Evolutionary conservation across 495 filamentous ascomycete species (phyloP), one percentile per base, ranked within the genome.

Genomic region (Tetracladium setigerum): DNA sequence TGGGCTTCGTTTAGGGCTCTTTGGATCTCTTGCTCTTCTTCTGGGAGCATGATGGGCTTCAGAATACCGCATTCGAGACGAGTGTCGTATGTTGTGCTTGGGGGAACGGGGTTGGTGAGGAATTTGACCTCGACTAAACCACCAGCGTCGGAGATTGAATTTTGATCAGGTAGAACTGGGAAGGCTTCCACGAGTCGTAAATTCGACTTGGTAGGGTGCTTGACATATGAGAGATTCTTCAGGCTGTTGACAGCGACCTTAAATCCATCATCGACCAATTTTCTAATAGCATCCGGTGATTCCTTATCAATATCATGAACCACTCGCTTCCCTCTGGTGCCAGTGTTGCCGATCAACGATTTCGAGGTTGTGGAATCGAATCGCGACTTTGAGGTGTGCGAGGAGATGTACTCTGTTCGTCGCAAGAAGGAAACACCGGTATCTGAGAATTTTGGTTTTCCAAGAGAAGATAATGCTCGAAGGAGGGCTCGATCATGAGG

Each of bases 351-450:
- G 16, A 56, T 52, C 14, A 59, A 41, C 2, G 49, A 49, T 43
- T 44, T 50, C 19, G 56, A 51, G 16, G 53, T 59, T 18, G 50
- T 52, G 15, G 57, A 54, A 14, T 61, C 58, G 38, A 56, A 58
- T 30, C 55, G 54, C 17, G 49, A 47, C 46, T 57, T 60, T 9
- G 53, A 51, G 18, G 38, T 59, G 31, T 56, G 54, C 33, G 57
- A 67, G 44, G 91, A 89, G 48, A 94, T 95, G 62, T 97, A 96
- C 61, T 98, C 94, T 12, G 94, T 96, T 38, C 91, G 83, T 31
- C 92, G 86, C 44, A 98, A 78, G 78, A 98, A 97, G 53, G 89
- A 95, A 41, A 95, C 85, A 40, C 76, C 76, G 2, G 84, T 75
- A 13, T 82, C 81, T 27, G 68, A 60, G 37, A 66, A 57, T 52